phyloP scores from a whole-genome alignment of 2,329 filamentous ascomycete species.

The Byssochlamys sp. region DNA sequence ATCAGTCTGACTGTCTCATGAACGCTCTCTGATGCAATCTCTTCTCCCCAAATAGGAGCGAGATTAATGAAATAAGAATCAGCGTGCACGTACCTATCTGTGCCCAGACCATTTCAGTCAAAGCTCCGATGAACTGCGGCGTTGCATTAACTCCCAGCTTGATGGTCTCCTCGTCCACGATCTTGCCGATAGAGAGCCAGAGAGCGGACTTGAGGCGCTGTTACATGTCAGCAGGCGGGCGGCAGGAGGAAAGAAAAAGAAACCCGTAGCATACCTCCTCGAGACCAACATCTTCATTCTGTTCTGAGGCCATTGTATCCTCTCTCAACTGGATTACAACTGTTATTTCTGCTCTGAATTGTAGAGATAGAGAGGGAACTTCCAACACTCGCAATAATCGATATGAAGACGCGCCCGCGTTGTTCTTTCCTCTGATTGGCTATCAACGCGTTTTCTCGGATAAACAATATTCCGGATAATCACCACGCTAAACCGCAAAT shows the following conservation, averaged over 20 bases:
- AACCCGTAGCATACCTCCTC: conserved; percentile 21
- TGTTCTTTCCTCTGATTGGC: conserved; percentile 11
- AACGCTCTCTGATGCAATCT: not conserved
- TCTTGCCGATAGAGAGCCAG: conserved; percentile 75
- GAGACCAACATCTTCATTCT: conserved; percentile 20
- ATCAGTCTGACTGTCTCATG: not conserved
- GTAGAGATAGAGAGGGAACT: conserved; percentile 5
- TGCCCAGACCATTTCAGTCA: conserved; percentile 79
- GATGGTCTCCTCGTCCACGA: conserved; percentile 75
- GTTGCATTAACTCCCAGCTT: conserved; percentile 72
- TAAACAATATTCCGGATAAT: not conserved
- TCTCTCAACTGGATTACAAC: not conserved
- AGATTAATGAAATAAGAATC: not conserved
- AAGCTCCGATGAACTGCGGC: conserved; percentile 74
- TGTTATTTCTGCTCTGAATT: not conserved
- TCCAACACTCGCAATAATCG: conserved; percentile 4
- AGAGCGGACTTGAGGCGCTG: conserved; percentile 75
- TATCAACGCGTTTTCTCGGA: conserved; percentile 9
- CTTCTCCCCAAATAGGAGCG: not conserved
- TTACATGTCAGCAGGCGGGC: not conserved
- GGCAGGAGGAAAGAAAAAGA: not conserved
- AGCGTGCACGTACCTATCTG: conserved; percentile 58
- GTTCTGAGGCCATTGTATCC: conserved; percentile 13
- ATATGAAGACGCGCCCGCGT: not conserved
- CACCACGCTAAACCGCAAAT: not conserved